Percentiles rank a stretch among this genome's conserved stretches.
phyloP scores from a whole-genome alignment of 805 yeast genomes.

The Kurtzmaniella fragi region DNA sequence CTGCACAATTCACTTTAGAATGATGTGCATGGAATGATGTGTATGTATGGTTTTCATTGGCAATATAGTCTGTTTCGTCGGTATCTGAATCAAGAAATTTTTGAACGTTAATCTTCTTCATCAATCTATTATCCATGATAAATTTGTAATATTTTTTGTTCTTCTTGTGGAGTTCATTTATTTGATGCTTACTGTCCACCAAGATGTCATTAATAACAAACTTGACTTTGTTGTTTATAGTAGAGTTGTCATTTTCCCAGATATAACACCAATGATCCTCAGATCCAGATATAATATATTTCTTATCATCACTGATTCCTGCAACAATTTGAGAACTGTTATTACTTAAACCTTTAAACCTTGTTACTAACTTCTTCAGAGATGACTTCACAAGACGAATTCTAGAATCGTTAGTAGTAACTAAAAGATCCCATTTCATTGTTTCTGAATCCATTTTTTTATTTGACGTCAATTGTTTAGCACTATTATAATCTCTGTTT shows the following conservation, averaged over 20 bases:
- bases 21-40: slow-evolving; percentile 75
- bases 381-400: slow-evolving; percentile 59
- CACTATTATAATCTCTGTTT: slow-evolving; percentile 9
- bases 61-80: slow-evolving; percentile 16
- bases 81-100: slow-evolving; percentile 22
- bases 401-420: slow-evolving; percentile 80
- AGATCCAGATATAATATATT: slow-evolving; percentile 68
- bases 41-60: slow-evolving; percentile 55
- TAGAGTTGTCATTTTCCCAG: slow-evolving; percentile 55
- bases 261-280: slow-evolving; percentile 85
- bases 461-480: too few relatives aligned
- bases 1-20: slow-evolving; percentile 66
- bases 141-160: slow-evolving; percentile 24
- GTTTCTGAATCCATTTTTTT: slow-evolving; percentile 5
- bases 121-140: slow-evolving; percentile 21
- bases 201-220: slow-evolving; percentile 30
- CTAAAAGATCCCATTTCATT: slow-evolving; percentile 34
- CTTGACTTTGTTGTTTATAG: slow-evolving; percentile 35
- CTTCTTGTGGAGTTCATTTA: slow-evolving; percentile 24
- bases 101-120: slow-evolving; percentile 19
- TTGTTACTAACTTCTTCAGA: slow-evolving; percentile 52
- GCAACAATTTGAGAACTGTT: slow-evolving; percentile 71
- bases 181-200: slow-evolving; percentile 28
- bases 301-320: slow-evolving; percentile 49
- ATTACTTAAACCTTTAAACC: slow-evolving; percentile 71